Evolutionary conservation across 2,329 filamentous ascomycete genomes (phyloP).

Genomic region (Parastagonospora avenae): DNA sequence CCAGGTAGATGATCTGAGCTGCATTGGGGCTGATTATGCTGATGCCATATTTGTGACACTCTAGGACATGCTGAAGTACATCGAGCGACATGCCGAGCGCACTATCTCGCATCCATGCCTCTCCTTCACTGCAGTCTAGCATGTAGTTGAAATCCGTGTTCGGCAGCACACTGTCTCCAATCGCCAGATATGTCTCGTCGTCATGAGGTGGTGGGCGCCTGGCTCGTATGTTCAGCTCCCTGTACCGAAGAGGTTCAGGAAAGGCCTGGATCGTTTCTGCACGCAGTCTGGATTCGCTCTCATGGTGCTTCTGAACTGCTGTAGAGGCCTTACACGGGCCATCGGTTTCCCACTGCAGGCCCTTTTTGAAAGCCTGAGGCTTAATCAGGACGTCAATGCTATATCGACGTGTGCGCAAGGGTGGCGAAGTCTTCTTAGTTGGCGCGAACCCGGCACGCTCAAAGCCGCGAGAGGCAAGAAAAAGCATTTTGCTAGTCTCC

Average conservation of each 20-base stretch:
- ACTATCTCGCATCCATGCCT: slow-evolving; percentile 24
- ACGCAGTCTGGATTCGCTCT: neutral
- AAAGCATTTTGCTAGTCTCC: slow-evolving; percentile 4
- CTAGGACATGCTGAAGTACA: slow-evolving; percentile 7
- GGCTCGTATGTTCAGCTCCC: neutral
- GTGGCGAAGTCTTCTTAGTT: slow-evolving; percentile 13
- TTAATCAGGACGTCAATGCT: slow-evolving; percentile 26
- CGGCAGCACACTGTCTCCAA: slow-evolving; percentile 13
- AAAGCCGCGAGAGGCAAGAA: slow-evolving; percentile 20
- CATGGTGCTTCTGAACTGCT: neutral
- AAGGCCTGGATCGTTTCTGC: neutral
- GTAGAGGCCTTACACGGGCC: neutral
- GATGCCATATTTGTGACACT: slow-evolving; percentile 17
- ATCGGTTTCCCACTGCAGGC: neutral
- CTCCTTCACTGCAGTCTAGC: neutral
- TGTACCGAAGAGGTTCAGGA: neutral
- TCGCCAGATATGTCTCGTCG: slow-evolving; percentile 13
- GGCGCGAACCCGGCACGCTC: slow-evolving; percentile 14
- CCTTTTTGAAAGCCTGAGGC: neutral
- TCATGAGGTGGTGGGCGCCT: neutral
- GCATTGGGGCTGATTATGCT: slow-evolving; percentile 20
- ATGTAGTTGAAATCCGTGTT: slow-evolving; percentile 20
- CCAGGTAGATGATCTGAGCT: slow-evolving; percentile 15
- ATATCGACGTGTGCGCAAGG: slow-evolving; percentile 22
- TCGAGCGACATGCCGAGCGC: slow-evolving; percentile 27